Evolutionary conservation across 169 alveolate genomes (phyloP).

Genomic region (Cryptosporidium ubiquitum): DNA sequence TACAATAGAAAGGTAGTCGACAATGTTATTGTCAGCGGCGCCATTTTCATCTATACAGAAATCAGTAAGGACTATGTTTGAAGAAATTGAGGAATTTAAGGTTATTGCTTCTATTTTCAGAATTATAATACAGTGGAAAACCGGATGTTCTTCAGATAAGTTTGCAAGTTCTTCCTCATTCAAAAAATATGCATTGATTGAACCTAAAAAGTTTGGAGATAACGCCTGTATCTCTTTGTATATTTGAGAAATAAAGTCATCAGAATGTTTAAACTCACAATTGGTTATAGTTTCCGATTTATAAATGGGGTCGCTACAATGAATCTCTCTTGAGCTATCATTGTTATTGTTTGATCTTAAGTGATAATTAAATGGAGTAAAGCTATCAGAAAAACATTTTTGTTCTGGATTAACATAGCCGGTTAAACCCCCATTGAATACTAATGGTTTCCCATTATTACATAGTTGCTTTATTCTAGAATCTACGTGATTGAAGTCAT

Average conservation of each 20-base stretch:
- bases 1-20: background rate
- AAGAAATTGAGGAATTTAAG: background rate
- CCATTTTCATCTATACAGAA: slow-evolving; percentile 13
- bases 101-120: slow-evolving; percentile 33
- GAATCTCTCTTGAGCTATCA: background rate
- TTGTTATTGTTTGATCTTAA: background rate
- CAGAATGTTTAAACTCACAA: background rate
- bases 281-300: background rate
- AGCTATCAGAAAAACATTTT: background rate
- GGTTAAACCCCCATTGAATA: slow-evolving; percentile 1
- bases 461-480: background rate
- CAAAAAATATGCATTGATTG: slow-evolving; percentile 12
- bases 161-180: background rate
- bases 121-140: background rate
- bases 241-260: slow-evolving; percentile 34
- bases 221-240: slow-evolving; percentile 13
- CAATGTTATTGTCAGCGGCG: slow-evolving; percentile 1
- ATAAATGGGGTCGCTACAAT: background rate
- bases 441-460: background rate
- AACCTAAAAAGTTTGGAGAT: slow-evolving; percentile 10
- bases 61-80: slow-evolving; percentile 41
- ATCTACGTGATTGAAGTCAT: background rate
- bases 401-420: background rate
- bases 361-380: background rate
- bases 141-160: background rate